A percentile compares a stretch with the other conserved stretches of the same genome.
phyloP scores from a whole-genome alignment of 441 rosid genomes.

The Rhodomyrtus psidioides region DNA sequence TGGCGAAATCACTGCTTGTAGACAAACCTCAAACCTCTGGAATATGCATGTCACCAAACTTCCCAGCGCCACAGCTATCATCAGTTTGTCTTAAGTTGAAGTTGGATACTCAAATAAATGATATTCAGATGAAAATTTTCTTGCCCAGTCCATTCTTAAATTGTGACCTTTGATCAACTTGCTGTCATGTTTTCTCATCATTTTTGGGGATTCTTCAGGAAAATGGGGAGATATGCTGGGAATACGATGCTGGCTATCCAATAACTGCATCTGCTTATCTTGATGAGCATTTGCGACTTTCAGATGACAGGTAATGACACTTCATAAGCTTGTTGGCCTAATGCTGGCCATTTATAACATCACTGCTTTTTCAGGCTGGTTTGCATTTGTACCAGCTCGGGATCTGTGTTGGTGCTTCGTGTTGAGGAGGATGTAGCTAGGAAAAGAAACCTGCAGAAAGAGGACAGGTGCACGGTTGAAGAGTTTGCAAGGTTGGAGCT shows the following conservation, averaged over 20 bases:
- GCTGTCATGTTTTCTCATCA: not conserved
- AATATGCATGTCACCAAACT: not conserved
- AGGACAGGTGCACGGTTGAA: constrained; percentile 20
- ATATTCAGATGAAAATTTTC: not conserved
- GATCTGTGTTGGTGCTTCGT: constrained; percentile 47
- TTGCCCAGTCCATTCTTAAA: not conserved
- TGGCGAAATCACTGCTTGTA: not conserved
- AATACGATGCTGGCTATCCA: constrained; percentile 55
- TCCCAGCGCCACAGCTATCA: not conserved
- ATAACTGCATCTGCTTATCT: constrained; percentile 83
- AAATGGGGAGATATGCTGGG: constrained; percentile 64
- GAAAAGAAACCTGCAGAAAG: constrained; percentile 10
- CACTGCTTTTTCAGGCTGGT: constrained; percentile 51
- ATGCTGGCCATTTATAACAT: not conserved
- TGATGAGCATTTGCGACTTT: constrained; percentile 68
- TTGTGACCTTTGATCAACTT: not conserved
- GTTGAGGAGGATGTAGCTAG: constrained; percentile 16
- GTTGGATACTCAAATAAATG: not conserved
- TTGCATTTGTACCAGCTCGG: constrained; percentile 66
- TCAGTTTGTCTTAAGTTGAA: not conserved
- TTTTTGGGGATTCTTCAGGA: constrained; percentile 34
- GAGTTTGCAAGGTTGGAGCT: constrained; percentile 53
- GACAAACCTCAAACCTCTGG: not conserved
- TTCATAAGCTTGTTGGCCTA: not conserved
- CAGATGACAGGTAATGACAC: constrained; percentile 50